Percentiles rank a stretch among this genome's conserved stretches.
These are phyloP conservation scores for Litchi chinensis DNA, from an alignment of 345 rosid genomes.

Conservation along the genomic window DNA sequence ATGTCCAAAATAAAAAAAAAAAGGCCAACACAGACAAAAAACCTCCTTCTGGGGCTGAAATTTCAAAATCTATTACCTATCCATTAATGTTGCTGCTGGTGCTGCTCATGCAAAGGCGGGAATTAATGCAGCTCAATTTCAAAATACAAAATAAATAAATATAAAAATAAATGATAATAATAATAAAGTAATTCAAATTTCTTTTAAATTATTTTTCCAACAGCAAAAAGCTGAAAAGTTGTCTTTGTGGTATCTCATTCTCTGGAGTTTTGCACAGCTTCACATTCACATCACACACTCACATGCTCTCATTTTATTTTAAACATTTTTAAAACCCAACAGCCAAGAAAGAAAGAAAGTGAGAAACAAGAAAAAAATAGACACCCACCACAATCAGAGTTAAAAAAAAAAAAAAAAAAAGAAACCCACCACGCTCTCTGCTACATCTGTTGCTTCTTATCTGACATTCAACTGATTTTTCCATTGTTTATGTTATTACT, in stretches of 20 bases:
- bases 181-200: slow-evolving; percentile 13
- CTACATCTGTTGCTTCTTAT: not conserved
- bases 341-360: not conserved
- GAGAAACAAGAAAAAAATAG: slow-evolving; percentile 30
- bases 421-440: slow-evolving; percentile 33
- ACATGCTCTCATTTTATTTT: not conserved
- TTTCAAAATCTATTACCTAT: not conserved
- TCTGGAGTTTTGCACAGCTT: slow-evolving; percentile 18
- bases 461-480: slow-evolving; percentile 42
- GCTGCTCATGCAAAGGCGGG: slow-evolving; percentile 41
- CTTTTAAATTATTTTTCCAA: not conserved
- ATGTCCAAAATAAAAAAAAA: no score
- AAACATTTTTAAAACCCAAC: not conserved
- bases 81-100: not conserved
- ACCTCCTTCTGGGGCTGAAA: not conserved
- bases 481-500: slow-evolving; percentile 15
- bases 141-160: slow-evolving; percentile 20
- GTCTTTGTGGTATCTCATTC: slow-evolving; percentile 6
- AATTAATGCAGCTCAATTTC: slow-evolving; percentile 26
- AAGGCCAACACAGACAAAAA: no score
- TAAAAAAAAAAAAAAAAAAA: not conserved
- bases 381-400: no score
- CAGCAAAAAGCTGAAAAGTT: slow-evolving; percentile 40
- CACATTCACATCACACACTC: slow-evolving; percentile 30
- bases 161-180: not conserved